These are phyloP conservation scores for Protomyces pachydermus DNA, from an alignment of 1,139 yeast species.

Conservation along the genomic window DNA sequence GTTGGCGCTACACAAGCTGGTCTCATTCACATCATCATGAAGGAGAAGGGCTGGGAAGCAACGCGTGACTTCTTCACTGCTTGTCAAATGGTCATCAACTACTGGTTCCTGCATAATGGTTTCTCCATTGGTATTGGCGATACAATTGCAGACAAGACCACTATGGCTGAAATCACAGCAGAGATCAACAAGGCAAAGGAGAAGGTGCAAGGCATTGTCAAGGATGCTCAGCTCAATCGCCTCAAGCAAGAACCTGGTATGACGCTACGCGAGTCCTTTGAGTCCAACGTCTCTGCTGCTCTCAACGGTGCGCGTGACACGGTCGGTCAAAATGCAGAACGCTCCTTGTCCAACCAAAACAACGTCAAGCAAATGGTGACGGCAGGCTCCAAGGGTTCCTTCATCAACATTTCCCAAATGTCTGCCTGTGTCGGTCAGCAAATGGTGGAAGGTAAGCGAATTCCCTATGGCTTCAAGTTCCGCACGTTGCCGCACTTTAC, in stretches of 20 bases:
- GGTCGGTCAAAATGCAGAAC: conserved; percentile 98
- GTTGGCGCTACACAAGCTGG: conserved; percentile 99
- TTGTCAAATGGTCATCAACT: conserved; percentile 90
- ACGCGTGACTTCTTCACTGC: conserved; percentile 91
- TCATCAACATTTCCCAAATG: conserved; percentile 98
- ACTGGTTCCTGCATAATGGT: conserved; percentile 93
- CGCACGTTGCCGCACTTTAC: conserved; percentile 97
- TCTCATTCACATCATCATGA: conserved; percentile 89
- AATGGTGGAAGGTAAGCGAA: conserved; percentile 99
- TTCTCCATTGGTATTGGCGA: conserved; percentile 99
- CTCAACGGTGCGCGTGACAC: conserved; percentile 98
- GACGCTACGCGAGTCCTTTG: conserved; percentile 97
- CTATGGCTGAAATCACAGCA: conserved; percentile 87
- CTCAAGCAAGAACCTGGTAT: conserved; percentile 97
- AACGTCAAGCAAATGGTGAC: conserved; percentile 99
- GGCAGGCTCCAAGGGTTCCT: conserved; percentile 98
- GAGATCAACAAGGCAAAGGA: conserved; percentile 89
- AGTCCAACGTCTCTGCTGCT: conserved; percentile 91
- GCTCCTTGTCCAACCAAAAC: conserved; percentile 85
- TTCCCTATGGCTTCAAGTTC: conserved; percentile 93
- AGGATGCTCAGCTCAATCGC: conserved; percentile 82
- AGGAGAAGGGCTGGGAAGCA: conserved; percentile 90
- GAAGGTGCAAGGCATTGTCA: conserved; percentile 86
- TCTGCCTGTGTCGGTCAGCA: conserved; percentile 99
- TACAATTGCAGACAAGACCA: conserved; percentile 94